Base-by-base conservation (phyloP, 331 rosid genomes). In the Ulmus americana region DNA sequence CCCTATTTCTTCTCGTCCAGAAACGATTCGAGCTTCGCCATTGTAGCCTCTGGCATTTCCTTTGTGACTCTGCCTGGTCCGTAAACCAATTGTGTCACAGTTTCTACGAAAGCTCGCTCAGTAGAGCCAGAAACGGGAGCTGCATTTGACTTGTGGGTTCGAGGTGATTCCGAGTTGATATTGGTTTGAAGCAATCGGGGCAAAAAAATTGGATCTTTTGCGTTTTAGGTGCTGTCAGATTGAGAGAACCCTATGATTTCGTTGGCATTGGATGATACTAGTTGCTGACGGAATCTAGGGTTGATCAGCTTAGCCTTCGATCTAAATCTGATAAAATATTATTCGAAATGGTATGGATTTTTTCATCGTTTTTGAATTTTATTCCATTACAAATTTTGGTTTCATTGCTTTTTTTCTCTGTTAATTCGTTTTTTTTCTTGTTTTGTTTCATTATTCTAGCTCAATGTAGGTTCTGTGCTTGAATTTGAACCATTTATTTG, bases 331-430 rank as follows among this genome's bases (percentile, higher is more conserved):
- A 66, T 71, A 60, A 60, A 49, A 51, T 28, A 52, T 72, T 74
- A 64, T 64, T 63, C 49, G 22, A 61, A 80, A 91, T 91, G 95
- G 97, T 91, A 88, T 76, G 55, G 4, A 28, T 28, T 38, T 38
- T 45, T 77, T 28, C 41, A 14, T 70, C 6, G 55, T 64, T 28
- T 7, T 43, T 70, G 11, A 65, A 44, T 71, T 72, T 35, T 55
- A 14, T 60, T 70, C 44, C 15, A 56, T n/a, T 38, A 6, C 39
- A 55, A 69, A 56, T 67, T 70, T 59, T 3, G 2, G 4, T 7
- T 43, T 54, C 40, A n/a, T 16, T 6, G 35, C 8, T 6, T 15
- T 35, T 45, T 50, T 16, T 51, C 8, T 55, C 61, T 10, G 6
- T 0, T 10, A 0, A 7, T 44, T 10, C 6, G 1, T 8, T 18